Evolutionary conservation across 345 rosid genomes (phyloP).

Genomic region (Orychophragmus violaceus): DNA sequence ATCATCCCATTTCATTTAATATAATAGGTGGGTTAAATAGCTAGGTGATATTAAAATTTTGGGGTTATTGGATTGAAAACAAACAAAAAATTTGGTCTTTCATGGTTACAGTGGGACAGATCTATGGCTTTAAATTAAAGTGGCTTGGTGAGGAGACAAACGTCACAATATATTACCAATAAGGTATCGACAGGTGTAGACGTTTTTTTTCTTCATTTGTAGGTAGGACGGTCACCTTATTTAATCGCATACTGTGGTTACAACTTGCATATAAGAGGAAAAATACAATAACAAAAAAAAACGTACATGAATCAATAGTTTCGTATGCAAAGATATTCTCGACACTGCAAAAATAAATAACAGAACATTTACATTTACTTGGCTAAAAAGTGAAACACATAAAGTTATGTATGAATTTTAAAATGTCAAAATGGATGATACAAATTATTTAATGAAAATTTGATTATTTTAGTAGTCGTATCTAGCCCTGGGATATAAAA

Average conservation of each 20-base stretch:
- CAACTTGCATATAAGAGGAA: conserved; percentile 10
- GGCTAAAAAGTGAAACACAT: not conserved
- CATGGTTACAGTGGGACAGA: conserved; percentile 27
- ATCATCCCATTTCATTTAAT: not conserved
- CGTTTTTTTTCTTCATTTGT: not conserved
- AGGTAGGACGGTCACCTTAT: conserved; percentile 29
- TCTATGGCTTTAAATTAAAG: conserved; percentile 24
- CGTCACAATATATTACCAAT: not conserved
- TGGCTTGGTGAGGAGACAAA: conserved; percentile 29
- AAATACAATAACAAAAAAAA: not conserved
- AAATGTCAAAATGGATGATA: not conserved
- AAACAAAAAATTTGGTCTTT: not conserved
- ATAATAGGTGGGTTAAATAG: not conserved
- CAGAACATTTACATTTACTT: not conserved
- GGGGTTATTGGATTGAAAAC: not conserved
- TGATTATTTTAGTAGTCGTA: too few species aligned
- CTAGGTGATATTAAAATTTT: not conserved
- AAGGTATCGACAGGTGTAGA: not conserved
- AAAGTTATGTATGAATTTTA: not conserved
- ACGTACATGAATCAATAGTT: not conserved
- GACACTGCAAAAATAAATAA: not conserved
- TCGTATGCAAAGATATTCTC: not conserved
- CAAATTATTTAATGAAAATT: too few species aligned
- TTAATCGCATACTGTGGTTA: conserved; percentile 1
- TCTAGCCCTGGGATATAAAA: too few species aligned